A percentile compares a stretch with the other conserved stretches of the same genome.
phyloP scores from a whole-genome alignment of 805 yeast species.

The Metschnikowia lachancei region DNA sequence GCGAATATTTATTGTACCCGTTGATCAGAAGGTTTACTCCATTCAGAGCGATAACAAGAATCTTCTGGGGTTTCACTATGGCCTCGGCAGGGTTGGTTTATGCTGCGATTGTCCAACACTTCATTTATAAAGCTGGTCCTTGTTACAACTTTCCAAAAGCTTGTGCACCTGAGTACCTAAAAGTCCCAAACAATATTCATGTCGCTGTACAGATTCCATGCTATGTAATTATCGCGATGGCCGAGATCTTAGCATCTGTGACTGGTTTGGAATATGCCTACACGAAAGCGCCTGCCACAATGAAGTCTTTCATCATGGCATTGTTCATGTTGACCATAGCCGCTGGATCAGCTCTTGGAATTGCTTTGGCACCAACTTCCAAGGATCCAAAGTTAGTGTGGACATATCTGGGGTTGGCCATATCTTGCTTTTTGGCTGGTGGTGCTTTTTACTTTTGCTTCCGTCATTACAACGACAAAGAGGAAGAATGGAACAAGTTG shows the following conservation, averaged over 20 bases:
- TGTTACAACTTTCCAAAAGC: constrained; percentile 12
- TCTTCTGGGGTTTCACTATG: constrained; percentile 16
- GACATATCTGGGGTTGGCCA: constrained; percentile 63
- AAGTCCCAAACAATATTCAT: constrained; percentile 12
- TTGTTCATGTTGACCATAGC: constrained; percentile 69
- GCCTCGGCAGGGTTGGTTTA: constrained; percentile 14
- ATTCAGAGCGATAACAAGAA: constrained; percentile 18
- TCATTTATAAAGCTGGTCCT: constrained; percentile 16
- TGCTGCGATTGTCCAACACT: constrained; percentile 17
- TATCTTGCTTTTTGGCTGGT: constrained; percentile 59
- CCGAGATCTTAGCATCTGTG: constrained; percentile 17
- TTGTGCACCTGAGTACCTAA: constrained; percentile 13
- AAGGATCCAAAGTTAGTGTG: constrained; percentile 67
- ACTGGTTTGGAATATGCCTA: constrained; percentile 21
- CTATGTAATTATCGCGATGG: constrained; percentile 12
- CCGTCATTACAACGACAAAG: constrained; percentile 51
- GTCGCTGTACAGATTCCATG: constrained; percentile 14
- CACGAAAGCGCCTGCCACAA: constrained; percentile 18
- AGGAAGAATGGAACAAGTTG: constrained; percentile 55
- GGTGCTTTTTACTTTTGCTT: constrained; percentile 57
- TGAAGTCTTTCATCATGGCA: constrained; percentile 20
- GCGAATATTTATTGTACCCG: constrained; percentile 15
- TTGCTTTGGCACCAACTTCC: constrained; percentile 53
- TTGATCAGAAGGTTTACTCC: constrained; percentile 17
- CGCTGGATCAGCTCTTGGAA: constrained; percentile 70